Conservation (phyloP, 768 basidiomycete species). For the Sistotremastrum niveocremeum region DNA sequence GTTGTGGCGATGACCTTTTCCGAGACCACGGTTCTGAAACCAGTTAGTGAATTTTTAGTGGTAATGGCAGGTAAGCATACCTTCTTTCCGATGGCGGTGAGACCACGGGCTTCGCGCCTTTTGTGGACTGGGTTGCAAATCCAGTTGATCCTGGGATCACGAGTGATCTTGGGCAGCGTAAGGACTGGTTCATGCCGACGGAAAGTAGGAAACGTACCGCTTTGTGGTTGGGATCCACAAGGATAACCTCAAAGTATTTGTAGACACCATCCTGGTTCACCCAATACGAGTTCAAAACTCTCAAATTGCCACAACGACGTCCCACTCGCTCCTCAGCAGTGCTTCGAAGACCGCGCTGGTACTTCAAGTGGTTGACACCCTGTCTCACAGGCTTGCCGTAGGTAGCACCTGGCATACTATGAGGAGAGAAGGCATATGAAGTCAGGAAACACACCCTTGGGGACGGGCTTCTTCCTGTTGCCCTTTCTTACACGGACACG, state of each 20-base stretch:
- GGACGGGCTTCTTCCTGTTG: constrained; percentile 97
- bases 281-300: constrained; percentile 99
- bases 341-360: constrained; percentile 83
- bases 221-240: constrained; percentile 91
- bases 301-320: constrained; percentile 86
- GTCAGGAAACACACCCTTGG: constrained; percentile 59
- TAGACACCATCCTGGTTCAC: constrained; percentile 98
- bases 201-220: constrained; percentile 42
- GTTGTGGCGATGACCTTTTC: constrained; percentile 92
- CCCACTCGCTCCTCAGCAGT: constrained; percentile 98
- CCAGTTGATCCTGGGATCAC: constrained; percentile 98
- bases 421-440: constrained; percentile 1
- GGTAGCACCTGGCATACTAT: constrained; percentile 59
- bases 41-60: constrained; percentile 2
- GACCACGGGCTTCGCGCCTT: constrained; percentile 92
- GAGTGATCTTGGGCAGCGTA: constrained; percentile 50
- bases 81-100: constrained; percentile 93
- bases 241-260: constrained; percentile 98
- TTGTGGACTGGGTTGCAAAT: constrained; percentile 98
- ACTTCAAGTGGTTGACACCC: constrained; percentile 99
- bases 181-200: constrained; percentile 6
- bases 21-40: constrained; percentile 82
- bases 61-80: constrained; percentile 24
- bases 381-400: constrained; percentile 99
- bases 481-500: constrained; percentile 94